Evolutionary conservation across 2,329 filamentous ascomycete species (phyloP).

Genomic region (Aspergillus neoniger): DNA sequence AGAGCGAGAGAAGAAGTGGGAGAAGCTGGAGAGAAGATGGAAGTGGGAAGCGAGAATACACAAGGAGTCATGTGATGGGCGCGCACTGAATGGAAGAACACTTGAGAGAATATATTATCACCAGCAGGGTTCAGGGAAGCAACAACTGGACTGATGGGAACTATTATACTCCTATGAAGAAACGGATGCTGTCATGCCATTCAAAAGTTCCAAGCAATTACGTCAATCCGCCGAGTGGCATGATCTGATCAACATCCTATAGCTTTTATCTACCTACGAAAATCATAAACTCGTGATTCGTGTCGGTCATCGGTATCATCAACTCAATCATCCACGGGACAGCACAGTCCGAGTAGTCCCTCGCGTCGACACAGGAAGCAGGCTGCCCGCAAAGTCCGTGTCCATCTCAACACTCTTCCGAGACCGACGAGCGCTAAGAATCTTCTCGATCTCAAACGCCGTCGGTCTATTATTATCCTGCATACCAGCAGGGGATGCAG

Average conservation of each 20-base stretch:
- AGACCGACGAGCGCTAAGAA: constrained; percentile 26
- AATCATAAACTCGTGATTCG: neutral
- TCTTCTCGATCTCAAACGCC: constrained; percentile 30
- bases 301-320: neutral
- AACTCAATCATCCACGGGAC: neutral
- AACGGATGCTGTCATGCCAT: too few species aligned
- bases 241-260: neutral
- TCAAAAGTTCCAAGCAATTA: neutral
- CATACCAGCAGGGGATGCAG: neutral
- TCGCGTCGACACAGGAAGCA: constrained; percentile 31
- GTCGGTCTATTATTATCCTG: constrained; percentile 9
- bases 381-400: constrained; percentile 25
- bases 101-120: too few species aligned
- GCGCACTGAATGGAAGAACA: neutral
- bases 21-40: neutral
- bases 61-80: neutral
- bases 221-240: neutral
- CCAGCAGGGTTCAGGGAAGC: too few species aligned
- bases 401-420: constrained; percentile 30
- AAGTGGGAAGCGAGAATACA: neutral
- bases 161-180: too few species aligned
- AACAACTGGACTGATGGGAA: too few species aligned
- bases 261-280: neutral
- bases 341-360: constrained; percentile 19
- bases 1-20: neutral